Evolutionary conservation across 1,284 basidiomycete species (phyloP).

Genomic region (Ceratobasidium sp.): DNA sequence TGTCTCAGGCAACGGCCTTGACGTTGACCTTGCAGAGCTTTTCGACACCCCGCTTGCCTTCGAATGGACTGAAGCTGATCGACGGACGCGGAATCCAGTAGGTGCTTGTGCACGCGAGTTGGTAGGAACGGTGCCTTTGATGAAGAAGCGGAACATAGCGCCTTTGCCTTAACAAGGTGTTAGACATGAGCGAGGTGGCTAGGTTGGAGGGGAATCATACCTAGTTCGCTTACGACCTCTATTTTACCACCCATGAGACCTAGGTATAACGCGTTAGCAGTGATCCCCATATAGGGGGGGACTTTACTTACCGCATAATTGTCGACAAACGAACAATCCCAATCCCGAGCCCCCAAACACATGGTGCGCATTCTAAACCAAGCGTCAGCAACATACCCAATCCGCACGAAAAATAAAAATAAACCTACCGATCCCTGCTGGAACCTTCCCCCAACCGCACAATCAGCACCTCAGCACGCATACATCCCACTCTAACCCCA

Average conservation of each 20-base stretch:
- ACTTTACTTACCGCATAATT: slow-evolving; percentile 50
- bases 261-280: too few relatives aligned
- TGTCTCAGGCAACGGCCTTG: slow-evolving; percentile 25
- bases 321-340: slow-evolving; percentile 51
- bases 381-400: too few relatives aligned
- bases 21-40: slow-evolving; percentile 3
- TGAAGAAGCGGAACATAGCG: slow-evolving; percentile 54
- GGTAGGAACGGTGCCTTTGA: slow-evolving; percentile 44
- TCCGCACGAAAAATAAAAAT: background rate
- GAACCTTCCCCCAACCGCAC: slow-evolving; percentile 46
- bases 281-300: too few relatives aligned
- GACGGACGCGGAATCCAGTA: background rate
- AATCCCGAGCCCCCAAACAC: slow-evolving; percentile 54
- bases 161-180: too few relatives aligned
- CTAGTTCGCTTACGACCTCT: slow-evolving; percentile 49
- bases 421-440: slow-evolving; percentile 51
- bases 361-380: slow-evolving; percentile 36
- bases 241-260: slow-evolving; percentile 49
- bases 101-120: background rate
- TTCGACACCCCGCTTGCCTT: slow-evolving; percentile 35
- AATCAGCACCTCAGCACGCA: background rate
- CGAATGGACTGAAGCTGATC: slow-evolving; percentile 34
- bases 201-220: too few relatives aligned
- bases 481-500: slow-evolving; percentile 48
- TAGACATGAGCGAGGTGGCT: background rate